Evolutionary conservation across 257 asterid species (phyloP).

Genomic region (Jacaranda mimosifolia): DNA sequence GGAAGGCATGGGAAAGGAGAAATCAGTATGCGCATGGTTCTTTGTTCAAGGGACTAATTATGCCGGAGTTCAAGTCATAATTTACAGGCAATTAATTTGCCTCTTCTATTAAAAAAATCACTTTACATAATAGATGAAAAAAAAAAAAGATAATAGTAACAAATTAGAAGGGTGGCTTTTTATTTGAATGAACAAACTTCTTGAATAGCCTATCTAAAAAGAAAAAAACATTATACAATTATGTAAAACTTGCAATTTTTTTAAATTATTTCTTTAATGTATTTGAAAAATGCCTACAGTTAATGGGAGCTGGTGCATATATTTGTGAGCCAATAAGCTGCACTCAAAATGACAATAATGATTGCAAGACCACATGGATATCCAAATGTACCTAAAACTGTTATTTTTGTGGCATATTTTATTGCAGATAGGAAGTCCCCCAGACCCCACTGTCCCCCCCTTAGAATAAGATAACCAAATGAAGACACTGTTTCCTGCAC

Average conservation of each 20-base stretch:
- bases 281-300: not conserved
- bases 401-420: not conserved
- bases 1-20: too few species aligned
- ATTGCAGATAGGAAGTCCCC: too few species aligned
- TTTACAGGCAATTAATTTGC: too few species aligned
- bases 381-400: not conserved
- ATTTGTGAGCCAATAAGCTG: slow-evolving; percentile 25
- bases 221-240: too few species aligned
- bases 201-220: not conserved
- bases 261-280: not conserved
- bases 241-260: too few species aligned
- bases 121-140: too few species aligned
- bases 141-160: too few species aligned
- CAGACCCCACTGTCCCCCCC: too few species aligned
- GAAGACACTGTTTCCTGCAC: too few species aligned
- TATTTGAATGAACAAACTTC: not conserved
- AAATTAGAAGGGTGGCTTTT: not conserved
- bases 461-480: too few species aligned
- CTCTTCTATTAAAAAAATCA: too few species aligned
- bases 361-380: slow-evolving; percentile 24
- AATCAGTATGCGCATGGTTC: not conserved
- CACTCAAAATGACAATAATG: slow-evolving; percentile 26
- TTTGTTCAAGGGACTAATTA: not conserved
- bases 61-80: not conserved
- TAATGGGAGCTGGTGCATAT: not conserved